Evolutionary conservation across 441 rosid species (phyloP).

Genomic region (Eutrema salsugineum): DNA sequence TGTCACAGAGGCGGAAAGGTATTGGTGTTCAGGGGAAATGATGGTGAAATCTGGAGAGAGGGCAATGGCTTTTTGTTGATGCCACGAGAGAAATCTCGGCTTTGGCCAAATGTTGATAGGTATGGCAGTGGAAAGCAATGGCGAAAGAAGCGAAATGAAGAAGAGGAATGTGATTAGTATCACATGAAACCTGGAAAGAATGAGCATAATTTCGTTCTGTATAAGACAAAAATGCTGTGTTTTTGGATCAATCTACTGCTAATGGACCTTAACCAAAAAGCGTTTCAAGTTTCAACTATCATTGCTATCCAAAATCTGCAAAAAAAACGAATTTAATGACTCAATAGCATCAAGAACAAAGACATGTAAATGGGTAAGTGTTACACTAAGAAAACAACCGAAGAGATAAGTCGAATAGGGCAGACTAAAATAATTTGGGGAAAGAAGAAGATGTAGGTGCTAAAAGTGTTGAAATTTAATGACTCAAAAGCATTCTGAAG

Average conservation of each 20-base stretch:
- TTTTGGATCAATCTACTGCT: neutral
- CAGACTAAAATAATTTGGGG: neutral
- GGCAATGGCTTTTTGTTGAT: conserved; percentile 38
- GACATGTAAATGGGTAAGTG: neutral
- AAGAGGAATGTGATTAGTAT: neutral
- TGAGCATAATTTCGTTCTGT: neutral
- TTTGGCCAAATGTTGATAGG: conserved; percentile 66
- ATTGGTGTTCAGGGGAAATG: conserved; percentile 39
- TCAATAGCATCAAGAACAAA: neutral
- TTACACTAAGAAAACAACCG: neutral
- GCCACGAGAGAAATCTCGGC: conserved; percentile 60
- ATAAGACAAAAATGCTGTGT: neutral
- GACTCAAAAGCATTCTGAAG: neutral
- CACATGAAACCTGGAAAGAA: conserved; percentile 4
- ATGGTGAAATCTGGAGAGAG: conserved; percentile 57
- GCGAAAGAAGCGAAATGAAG: neutral
- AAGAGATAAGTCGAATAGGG: neutral
- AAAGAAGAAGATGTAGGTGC: neutral
- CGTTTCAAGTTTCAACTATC: neutral
- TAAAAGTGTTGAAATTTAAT: neutral
- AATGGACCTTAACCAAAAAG: neutral
- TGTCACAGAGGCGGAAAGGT: conserved; percentile 49
- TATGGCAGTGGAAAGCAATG: conserved; percentile 3
- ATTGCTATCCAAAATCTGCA: conserved; percentile 9
- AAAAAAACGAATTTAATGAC: neutral